Evolutionary conservation across 1,284 basidiomycete species (phyloP), one percentile per base, ranked within the genome.

Genomic region (Entoloma clypeatum): DNA sequence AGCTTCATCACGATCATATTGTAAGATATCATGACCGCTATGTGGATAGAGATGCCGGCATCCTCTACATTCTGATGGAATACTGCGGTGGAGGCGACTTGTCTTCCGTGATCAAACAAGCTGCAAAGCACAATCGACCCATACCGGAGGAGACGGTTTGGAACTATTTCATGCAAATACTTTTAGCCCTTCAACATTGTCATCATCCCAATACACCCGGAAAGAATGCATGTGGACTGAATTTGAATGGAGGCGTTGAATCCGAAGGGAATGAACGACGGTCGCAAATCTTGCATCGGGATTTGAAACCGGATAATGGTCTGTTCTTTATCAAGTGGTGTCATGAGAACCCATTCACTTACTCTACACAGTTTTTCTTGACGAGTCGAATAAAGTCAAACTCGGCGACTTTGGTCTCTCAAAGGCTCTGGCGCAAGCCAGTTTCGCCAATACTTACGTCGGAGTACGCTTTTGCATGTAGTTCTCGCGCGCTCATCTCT

Each of bases 261-360:
- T 49, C 49, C 0, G 74, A 75, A 14, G 63, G 66, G 9, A 68
- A 64, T 52, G 69, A 78, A 43, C 63, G 70, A 51, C 67, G 83
- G 36, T 71, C 82, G 19, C 89, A 92, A 57, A 92, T 98, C 48
- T 64, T 99, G 36, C 94, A 99, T 68, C 73, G 94, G 13, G 94
- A 99, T 66, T 63, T 98, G 45, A 98, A 99, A 64, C 95, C 94
- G 0, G 95, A 99, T 62, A 98, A 98, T 65, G 89, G 92, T 91
- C 44, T 36, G 82, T 36, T n/a, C 11, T 27, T 36, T 14, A n/a
- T 37, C 8, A 9, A 9, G 14, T 14, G 2, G 9, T 31, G 17
- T 7, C 9, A 14, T n/a, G 13, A 19, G 13, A 22, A 27, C 14
- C 18, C 28, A n/a, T 34, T 14, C 25, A 23, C 7, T 9, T n/a